Base-by-base conservation (phyloP, 2,329 filamentous ascomycete genomes). In the Ciborinia camelliae region DNA sequence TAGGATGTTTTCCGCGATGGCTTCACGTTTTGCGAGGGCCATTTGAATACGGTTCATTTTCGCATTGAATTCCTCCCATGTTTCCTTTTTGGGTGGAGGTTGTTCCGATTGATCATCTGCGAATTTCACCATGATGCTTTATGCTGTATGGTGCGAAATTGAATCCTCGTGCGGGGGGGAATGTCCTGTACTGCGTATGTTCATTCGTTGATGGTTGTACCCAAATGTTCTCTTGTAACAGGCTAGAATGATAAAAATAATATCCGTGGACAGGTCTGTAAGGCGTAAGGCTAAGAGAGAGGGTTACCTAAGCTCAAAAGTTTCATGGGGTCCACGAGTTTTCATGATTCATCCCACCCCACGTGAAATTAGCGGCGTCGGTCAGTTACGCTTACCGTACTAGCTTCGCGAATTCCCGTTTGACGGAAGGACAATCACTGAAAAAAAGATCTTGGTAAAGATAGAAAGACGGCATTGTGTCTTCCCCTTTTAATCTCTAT, bases 31-130 rank as follows among this genome's bases (percentile, higher is more conserved):
- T 54, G 75, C 73, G 47, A 75, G 67, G 9, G 72, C 73, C 28
- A 75, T 54, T 28, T 72, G 71, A 39, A 76, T 70, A 26, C 73
- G 73, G 60, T 75, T 75, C 32, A 69, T 71, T 43, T 75, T 71
- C 52, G 72, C 67, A 51, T 73, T 71, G 43, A 72, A 71, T 50
- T 75, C 69, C 55, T 73, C 69, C 41, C 71, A 66, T 43, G 71
- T 68, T 14, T 67, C 65, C 47, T 70, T 71, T 45, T 71, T 72
- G 30, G 52, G 30, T n/a, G 64, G 35, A 48, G 32, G 68, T 67
- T 71, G 72, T 70, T 65, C 57, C 41, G 48, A 23, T 35, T 65
- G 39, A 41, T 67, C 10, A 32, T 62, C 30, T 37, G 32, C 43
- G 43, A 47, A 58, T 18, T 48, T 58, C 26, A 41, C 53, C 62